Evolutionary conservation across 352 stramenopile genomes (phyloP).

Genomic region (Phytophthora cryptogea): DNA sequence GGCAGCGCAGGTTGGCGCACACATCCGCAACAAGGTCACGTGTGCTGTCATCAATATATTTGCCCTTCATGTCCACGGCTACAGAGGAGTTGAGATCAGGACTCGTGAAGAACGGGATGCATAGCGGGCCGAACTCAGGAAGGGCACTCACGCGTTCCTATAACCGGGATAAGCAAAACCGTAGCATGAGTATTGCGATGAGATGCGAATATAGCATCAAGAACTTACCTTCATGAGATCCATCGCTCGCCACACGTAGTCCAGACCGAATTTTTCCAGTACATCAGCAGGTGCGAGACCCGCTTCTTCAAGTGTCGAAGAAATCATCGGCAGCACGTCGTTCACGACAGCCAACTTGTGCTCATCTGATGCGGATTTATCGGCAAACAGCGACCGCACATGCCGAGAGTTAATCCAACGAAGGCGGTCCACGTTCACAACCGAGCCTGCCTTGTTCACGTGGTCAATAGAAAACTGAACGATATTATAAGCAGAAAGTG

Average conservation of each 20-base stretch:
- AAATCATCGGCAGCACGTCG: conserved; percentile 72
- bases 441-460: conserved; percentile 88
- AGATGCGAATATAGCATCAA: not conserved
- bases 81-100: conserved; percentile 61
- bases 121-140: conserved; percentile 80
- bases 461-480: conserved; percentile 83
- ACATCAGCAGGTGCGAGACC: conserved; percentile 41
- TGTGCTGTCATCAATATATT: conserved; percentile 75
- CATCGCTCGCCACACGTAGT: conserved; percentile 80
- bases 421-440: conserved; percentile 87
- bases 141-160: conserved; percentile 81
- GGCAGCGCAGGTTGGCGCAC: conserved; percentile 39
- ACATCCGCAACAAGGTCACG: conserved; percentile 61
- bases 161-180: not conserved
- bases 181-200: conserved; percentile 1
- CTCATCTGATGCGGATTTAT: conserved; percentile 40
- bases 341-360: conserved; percentile 58
- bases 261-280: conserved; percentile 54
- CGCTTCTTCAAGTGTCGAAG: conserved; percentile 39
- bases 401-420: conserved; percentile 91
- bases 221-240: conserved; percentile 77
- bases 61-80: conserved; percentile 66
- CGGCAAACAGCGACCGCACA: conserved; percentile 75
- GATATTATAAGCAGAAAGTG: not conserved
- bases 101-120: conserved; percentile 67